A percentile compares a stretch with the other conserved stretches of the same genome.
Conservation (phyloP, 1,284 basidiomycete species). For the Amylostereum areolatum region DNA sequence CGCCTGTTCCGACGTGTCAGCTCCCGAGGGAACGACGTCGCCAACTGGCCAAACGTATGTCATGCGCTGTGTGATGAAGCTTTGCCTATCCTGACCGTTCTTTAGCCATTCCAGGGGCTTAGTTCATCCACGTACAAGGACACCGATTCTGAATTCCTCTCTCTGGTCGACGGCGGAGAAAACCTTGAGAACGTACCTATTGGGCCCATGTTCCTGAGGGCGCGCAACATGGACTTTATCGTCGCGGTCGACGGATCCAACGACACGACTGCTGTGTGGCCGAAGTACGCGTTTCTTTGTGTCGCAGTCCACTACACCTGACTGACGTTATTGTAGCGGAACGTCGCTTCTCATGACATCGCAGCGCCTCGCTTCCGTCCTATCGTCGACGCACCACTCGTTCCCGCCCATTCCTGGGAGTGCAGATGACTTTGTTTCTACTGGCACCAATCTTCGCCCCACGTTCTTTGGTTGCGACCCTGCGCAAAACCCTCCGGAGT, state of each 20-base stretch:
- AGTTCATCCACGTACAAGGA: conserved; percentile 36
- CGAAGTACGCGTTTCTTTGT: conserved; percentile 46
- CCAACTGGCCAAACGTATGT: conserved; percentile 59
- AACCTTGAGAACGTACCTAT: conserved; percentile 64
- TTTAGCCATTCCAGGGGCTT: conserved; percentile 46
- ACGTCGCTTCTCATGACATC: conserved; percentile 36
- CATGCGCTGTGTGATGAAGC: neutral
- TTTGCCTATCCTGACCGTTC: neutral
- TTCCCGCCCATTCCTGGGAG: conserved; percentile 60
- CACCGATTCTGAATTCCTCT: conserved; percentile 41
- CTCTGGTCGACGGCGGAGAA: conserved; percentile 55
- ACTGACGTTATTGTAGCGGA: conserved; percentile 34
- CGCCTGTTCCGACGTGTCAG: too few species aligned
- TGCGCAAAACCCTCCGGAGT: conserved; percentile 39
- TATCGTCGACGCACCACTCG: conserved; percentile 47
- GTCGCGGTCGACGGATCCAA: conserved; percentile 62
- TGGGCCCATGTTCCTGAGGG: conserved; percentile 56
- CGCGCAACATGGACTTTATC: conserved; percentile 58
- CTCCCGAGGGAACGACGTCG: conserved; percentile 41
- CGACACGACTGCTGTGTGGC: conserved; percentile 56
- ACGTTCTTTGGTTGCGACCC: conserved; percentile 77
- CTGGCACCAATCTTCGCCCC: conserved; percentile 64
- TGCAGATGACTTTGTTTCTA: conserved; percentile 48
- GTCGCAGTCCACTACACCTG: neutral
- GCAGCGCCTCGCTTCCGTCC: conserved; percentile 35